Base-by-base conservation (phyloP, 2,329 filamentous ascomycete genomes). In the Sarocladium oryzae region DNA sequence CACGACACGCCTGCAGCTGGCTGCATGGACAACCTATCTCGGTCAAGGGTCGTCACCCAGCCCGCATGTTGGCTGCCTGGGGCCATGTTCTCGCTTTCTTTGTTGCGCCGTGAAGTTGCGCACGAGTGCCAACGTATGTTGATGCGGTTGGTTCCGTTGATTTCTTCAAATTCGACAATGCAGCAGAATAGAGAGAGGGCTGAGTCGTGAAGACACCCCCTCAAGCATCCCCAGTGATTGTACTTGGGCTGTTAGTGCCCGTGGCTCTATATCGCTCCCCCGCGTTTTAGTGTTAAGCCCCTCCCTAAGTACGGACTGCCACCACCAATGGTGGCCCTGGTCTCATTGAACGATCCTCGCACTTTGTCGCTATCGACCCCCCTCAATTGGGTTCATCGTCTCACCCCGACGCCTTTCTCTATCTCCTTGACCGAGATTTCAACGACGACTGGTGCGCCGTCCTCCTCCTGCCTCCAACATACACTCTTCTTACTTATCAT, bases 251-350 rank as follows among this genome's bases (percentile, higher is more conserved):
- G 7, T 28, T 43, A 26, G 40, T 28, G 40, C 16, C 40, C 20
- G 23, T n/a, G 21, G 3, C 7, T 28, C 21, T 7, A 11, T 43
- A 23, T 43, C 40, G 15, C 21, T 43, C 40, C 40, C 37, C 40
- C 40, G 40, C 40, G n/a, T 43, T 43, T 43, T 43, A 43, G 40
- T 43, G 40, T 23, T 9, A 23, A 43, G 26, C 13, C 40, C 40
- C 40, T 18, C 21, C 40, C 40, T 30, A 30, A 13, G 28, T 7
- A 7, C n/a, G 4, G 23, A 4, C 23, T 28, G 5, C 40, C 40
- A 43, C 40, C 23, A 20, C 40, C 40, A 43, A 43, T 43, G n/a
- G 40, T 23, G 4, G 6, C 40, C 23, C 40, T 26, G 9, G 7
- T 26, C 16, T 15, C 7, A 3, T 16, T 7, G 9, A 20, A n/a